phyloP scores from a whole-genome alignment of 257 asterid species.

The Solanum medicagineum region DNA sequence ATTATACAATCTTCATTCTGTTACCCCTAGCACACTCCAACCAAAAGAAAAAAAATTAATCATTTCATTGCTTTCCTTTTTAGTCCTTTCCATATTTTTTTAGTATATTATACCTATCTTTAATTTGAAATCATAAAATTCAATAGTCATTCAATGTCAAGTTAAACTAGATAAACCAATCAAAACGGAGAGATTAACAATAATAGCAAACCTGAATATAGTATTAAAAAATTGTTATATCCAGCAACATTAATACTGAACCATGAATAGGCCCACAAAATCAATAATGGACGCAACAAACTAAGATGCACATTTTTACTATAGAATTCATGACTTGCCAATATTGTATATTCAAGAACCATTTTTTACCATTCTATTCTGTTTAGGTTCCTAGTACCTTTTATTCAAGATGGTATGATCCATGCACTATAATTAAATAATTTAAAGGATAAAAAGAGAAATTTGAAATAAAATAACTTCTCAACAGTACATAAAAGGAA shows the following conservation, averaged over 20 bases:
- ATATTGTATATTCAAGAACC: not conserved
- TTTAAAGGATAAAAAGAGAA: not conserved
- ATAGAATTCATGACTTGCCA: not conserved
- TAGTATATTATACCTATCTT: not conserved
- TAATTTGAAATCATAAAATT: not conserved
- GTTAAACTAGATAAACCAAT: not conserved
- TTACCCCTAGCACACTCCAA: not conserved
- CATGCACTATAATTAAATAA: not conserved
- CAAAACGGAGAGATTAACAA: not conserved
- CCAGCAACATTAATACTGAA: not conserved
- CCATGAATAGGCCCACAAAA: not conserved
- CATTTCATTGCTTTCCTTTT: not conserved
- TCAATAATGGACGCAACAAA: not conserved
- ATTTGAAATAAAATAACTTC: not conserved
- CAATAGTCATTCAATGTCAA: not conserved
- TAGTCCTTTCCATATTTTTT: not conserved
- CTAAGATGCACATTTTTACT: not conserved
- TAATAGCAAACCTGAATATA: not conserved
- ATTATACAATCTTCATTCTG: not conserved
- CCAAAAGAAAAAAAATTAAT: not conserved
- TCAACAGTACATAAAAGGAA: not conserved
- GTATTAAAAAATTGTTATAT: not conserved
- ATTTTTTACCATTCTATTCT: not conserved
- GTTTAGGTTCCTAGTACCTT: not conserved
- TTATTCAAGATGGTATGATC: not conserved